Evolutionary conservation across 257 asterid genomes (phyloP).

Genomic region (Parsonsia alboflavescens): DNA sequence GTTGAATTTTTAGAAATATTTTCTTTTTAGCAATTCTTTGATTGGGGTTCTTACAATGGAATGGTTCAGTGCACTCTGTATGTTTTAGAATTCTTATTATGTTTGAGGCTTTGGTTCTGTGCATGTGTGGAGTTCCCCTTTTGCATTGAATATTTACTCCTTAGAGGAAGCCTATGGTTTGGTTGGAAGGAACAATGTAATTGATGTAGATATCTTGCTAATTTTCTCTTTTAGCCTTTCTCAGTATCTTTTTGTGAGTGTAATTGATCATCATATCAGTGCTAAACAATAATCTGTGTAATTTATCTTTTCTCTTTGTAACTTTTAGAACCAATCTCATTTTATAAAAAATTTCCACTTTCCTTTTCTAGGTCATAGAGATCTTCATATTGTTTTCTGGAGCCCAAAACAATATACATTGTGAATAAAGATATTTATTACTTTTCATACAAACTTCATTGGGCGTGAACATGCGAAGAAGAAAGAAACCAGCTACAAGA

Average conservation of each 20-base stretch:
- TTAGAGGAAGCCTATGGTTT: background rate
- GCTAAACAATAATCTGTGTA: background rate
- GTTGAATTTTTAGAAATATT: too few species aligned
- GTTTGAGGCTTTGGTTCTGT: too few species aligned
- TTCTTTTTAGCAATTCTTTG: background rate
- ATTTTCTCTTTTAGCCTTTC: background rate
- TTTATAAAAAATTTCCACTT: background rate
- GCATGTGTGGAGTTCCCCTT: background rate
- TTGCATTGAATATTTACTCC: background rate
- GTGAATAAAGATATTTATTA: background rate
- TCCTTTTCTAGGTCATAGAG: background rate
- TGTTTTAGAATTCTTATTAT: background rate
- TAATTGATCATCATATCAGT: background rate
- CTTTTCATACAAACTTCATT: background rate
- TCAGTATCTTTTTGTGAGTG: background rate
- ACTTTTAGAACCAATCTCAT: background rate
- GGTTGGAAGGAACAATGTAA: background rate
- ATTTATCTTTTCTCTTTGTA: background rate
- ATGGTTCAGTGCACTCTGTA: background rate
- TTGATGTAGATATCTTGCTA: background rate
- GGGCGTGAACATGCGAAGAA: constrained; percentile 1
- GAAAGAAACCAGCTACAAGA: background rate
- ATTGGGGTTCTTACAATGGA: background rate
- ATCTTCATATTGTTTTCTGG: background rate
- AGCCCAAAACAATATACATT: background rate